phyloP scores from a whole-genome alignment of 2,329 filamentous ascomycete genomes.

The Clathrospora elynae region DNA sequence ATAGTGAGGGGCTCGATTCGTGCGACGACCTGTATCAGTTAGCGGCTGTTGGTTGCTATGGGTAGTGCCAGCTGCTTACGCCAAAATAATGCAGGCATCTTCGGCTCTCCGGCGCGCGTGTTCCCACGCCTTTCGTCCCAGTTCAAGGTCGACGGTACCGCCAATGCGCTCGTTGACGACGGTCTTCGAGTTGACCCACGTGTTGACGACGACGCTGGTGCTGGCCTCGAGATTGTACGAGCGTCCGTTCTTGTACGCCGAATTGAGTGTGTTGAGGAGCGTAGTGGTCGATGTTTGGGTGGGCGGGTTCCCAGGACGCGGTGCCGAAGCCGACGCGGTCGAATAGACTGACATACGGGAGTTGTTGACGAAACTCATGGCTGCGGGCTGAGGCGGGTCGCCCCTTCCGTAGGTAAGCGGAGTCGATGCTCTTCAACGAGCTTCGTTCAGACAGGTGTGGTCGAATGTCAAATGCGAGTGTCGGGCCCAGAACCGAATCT shows the following conservation, averaged over 20 bases:
- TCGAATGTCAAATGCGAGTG: constrained; percentile 26
- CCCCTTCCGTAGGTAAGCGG: constrained; percentile 23
- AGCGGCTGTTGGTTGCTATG: constrained; percentile 8
- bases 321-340: constrained; percentile 62
- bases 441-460: constrained; percentile 15
- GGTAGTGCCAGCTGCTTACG: constrained; percentile 60
- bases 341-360: constrained; percentile 67
- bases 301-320: constrained; percentile 65
- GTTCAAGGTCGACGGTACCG: constrained; percentile 77
- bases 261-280: constrained; percentile 88
- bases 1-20: constrained; percentile 81
- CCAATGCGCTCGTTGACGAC: constrained; percentile 71
- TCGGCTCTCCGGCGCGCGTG: constrained; percentile 93
- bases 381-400: constrained; percentile 34
- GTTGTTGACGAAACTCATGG: constrained; percentile 59
- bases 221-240: constrained; percentile 88
- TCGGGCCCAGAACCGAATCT: constrained; percentile 7
- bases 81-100: constrained; percentile 89
- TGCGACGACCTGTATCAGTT: constrained; percentile 74
- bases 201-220: constrained; percentile 92
- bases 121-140: constrained; percentile 89
- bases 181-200: constrained; percentile 83
- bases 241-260: constrained; percentile 79
- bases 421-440: constrained; percentile 16
- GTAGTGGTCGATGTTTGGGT: constrained; percentile 90